Base-by-base conservation (phyloP, 768 basidiomycete genomes). In the Crassisporium funariophilum region DNA sequence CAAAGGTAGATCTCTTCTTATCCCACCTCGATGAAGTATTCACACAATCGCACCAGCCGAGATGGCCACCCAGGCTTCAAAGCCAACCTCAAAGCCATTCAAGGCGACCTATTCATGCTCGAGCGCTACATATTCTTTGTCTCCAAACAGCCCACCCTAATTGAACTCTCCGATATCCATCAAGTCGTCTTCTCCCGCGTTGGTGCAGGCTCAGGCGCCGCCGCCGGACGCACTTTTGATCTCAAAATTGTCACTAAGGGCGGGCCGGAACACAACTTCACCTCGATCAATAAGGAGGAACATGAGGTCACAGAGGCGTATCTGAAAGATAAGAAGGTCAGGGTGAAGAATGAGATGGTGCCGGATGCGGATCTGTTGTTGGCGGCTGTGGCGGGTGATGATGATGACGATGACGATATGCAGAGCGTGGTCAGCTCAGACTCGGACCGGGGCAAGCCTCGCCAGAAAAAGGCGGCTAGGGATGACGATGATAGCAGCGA, bases 71-170 rank as follows among this genome's bases (percentile, higher is more conserved):
- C 90, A 12, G 91, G 92, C n/a, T 86, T 99, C 71, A 98, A 98
- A 71, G 93, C 92, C 57, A 97, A 98, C 66, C 77, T 98, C 56
- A 98, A 98, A 70, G 97, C 97, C 35, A 79, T 89, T 3, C 93
- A 95, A 67, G 97, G 97, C 50, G 94, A 98, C 64, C 82, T 99
- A 23, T 98, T 97, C 79, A 82, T 98, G 76, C 85, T 99, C 53
- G 97, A 98, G 60, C 98, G 98, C 79, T 91, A 88, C 66, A 78
- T 99, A 38, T 92, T 99, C 70, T 98, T 98, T 72, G 92, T 98
- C 51, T 94, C 95, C 46, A 98, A 98, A 68, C 86, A 90, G 55
- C 95, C 97, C 1, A 83, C 84, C 24, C 85, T 97, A 59, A 53
- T 98, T 57, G 91, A 95, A 56, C 83, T 95, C 53, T 79, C 82